phyloP scores from a whole-genome alignment of 2,329 filamentous ascomycete species.

The Fusarium luffae region DNA sequence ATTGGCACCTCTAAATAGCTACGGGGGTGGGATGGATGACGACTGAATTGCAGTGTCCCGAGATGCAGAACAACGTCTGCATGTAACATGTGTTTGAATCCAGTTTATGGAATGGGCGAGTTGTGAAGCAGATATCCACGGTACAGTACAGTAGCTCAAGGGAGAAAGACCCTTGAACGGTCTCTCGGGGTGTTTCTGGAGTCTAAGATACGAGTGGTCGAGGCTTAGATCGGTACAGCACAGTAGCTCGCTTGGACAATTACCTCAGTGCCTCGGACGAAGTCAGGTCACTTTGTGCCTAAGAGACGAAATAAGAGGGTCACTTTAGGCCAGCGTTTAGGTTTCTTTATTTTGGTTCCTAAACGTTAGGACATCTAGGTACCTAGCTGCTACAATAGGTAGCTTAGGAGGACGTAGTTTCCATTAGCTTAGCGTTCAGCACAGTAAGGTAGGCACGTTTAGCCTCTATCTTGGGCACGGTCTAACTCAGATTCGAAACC shows the following conservation, averaged over 20 bases:
- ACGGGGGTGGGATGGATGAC: conserved; percentile 32
- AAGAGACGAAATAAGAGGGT: no score
- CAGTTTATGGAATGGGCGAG: conserved; percentile 4
- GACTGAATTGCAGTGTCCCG: conserved; percentile 24
- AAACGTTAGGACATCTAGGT: not conserved
- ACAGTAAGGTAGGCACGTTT: not conserved
- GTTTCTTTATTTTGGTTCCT: not conserved
- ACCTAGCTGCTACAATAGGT: not conserved
- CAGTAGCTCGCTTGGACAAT: conserved; percentile 34
- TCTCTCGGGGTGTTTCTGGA: conserved; percentile 22
- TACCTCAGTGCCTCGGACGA: no score
- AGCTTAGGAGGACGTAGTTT: not conserved
- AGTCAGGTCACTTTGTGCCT: no score
- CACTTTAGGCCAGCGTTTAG: not conserved
- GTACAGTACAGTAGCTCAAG: not conserved
- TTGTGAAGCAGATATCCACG: not conserved
- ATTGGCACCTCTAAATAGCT: conserved; percentile 18
- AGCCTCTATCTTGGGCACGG: conserved; percentile 15
- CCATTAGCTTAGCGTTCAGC: not conserved
- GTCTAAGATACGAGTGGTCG: conserved; percentile 35
- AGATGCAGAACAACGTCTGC: conserved; percentile 29
- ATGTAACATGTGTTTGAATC: conserved; percentile 18
- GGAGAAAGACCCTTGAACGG: conserved; percentile 23
- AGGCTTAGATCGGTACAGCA: conserved; percentile 22
- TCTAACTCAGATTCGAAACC: conserved; percentile 24